phyloP scores from a whole-genome alignment of 2,329 filamentous ascomycete genomes.

The Fusarium sulawesiense region DNA sequence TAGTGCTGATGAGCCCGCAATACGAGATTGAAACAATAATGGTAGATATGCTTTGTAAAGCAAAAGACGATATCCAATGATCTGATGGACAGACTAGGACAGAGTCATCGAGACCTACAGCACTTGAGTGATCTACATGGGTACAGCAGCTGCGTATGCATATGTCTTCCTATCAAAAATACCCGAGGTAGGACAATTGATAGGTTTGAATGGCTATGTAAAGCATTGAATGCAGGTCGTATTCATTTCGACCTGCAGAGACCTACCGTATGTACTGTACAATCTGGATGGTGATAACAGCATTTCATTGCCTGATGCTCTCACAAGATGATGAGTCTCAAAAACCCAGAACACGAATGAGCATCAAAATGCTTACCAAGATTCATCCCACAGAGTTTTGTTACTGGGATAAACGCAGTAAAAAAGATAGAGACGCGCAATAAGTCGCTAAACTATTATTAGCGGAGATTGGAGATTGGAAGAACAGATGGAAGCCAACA shows the following conservation, averaged over 20 bases:
- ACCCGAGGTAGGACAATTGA: constrained; percentile 5
- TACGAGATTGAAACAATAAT: constrained; percentile 7
- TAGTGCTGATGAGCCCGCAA: constrained; percentile 12
- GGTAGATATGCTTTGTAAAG: neutral
- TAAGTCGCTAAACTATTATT: neutral
- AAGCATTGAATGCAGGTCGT: neutral
- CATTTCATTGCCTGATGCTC: neutral
- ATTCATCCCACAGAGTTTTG: neutral
- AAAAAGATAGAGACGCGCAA: neutral
- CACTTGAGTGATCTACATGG: neutral
- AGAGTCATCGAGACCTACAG: neutral
- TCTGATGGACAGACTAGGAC: neutral
- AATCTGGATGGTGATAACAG: neutral
- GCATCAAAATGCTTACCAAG: neutral
- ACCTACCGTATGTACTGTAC: neutral
- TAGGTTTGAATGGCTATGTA: neutral
- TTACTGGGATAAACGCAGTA: neutral
- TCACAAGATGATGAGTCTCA: neutral
- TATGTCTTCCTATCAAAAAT: neutral
- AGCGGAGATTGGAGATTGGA: neutral
- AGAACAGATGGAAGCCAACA: neutral
- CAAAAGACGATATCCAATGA: neutral
- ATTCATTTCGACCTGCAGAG: neutral
- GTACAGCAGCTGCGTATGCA: neutral
- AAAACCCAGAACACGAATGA: neutral